phyloP scores from a whole-genome alignment of 164 flowering plant species.

The Vitis riparia region DNA sequence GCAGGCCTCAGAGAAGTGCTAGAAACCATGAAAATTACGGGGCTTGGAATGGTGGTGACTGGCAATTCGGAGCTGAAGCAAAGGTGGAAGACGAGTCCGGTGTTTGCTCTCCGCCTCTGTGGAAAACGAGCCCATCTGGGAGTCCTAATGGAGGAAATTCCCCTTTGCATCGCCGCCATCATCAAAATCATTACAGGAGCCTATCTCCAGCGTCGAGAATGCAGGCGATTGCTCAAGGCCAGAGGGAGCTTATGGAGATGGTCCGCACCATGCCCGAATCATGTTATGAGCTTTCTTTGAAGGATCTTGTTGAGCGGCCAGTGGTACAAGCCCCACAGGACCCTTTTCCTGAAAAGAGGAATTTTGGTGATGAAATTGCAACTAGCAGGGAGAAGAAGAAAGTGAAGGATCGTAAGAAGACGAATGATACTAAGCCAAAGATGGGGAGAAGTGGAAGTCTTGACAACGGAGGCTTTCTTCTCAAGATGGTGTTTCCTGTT shows the following conservation, averaged over 20 bases:
- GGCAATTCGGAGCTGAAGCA: not conserved
- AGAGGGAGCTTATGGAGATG: slow-evolving; percentile 52
- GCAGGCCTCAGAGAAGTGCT: not conserved
- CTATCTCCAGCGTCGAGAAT: slow-evolving; percentile 32
- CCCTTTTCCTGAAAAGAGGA: not conserved
- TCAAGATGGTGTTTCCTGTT: slow-evolving; percentile 37
- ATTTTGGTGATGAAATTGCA: not conserved
- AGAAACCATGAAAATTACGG: not conserved
- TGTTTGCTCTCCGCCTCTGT: slow-evolving; percentile 29
- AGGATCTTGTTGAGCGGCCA: slow-evolving; percentile 39
- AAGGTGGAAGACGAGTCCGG: slow-evolving; percentile 20
- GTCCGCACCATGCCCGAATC: slow-evolving; percentile 45
- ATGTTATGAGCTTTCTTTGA: slow-evolving; percentile 42
- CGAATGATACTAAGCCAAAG: not conserved
- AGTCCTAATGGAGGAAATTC: slow-evolving; percentile 4
- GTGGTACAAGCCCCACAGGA: not conserved
- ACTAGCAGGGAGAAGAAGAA: not conserved
- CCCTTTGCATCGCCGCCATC: not conserved
- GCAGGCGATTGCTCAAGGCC: slow-evolving; percentile 44
- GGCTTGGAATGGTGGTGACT: not conserved
- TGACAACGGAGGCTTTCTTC: slow-evolving; percentile 27
- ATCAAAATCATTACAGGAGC: slow-evolving; percentile 9
- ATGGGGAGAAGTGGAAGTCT: slow-evolving; percentile 20
- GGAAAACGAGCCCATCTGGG: slow-evolving; percentile 23
- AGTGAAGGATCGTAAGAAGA: slow-evolving; percentile 1